Conservation (phyloP, 495 filamentous ascomycete genomes). For the Polyplosphaeria fusca region DNA sequence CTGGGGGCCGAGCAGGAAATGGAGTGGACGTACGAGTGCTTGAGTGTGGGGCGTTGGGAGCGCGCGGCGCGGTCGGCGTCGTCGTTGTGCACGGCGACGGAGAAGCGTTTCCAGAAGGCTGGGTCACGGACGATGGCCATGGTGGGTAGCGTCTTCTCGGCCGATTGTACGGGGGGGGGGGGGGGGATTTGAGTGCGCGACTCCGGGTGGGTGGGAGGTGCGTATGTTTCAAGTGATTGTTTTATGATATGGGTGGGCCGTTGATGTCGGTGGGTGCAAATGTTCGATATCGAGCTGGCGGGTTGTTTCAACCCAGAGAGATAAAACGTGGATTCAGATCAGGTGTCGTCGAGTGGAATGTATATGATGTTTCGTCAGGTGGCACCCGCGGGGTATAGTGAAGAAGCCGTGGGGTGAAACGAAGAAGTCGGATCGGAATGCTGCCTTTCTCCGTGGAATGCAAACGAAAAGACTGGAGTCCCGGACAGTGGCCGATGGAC, state of each 20-base stretch:
- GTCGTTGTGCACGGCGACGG: conserved; percentile 53
- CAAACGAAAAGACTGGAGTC: too few species aligned
- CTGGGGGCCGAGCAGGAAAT: background rate
- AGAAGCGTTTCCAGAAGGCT: conserved; percentile 62
- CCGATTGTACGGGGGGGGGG: background rate
- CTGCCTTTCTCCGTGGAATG: background rate
- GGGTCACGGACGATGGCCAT: conserved; percentile 55
- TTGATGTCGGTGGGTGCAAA: background rate
- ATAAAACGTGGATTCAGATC: background rate
- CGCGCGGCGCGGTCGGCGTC: conserved; percentile 19
- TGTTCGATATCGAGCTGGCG: background rate
- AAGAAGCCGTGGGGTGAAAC: too few species aligned
- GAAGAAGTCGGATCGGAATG: too few species aligned
- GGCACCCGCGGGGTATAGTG: background rate
- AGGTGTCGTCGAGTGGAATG: conserved; percentile 1
- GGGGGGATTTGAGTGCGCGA: too few species aligned
- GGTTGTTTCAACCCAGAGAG: too few species aligned
- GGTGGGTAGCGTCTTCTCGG: too few species aligned
- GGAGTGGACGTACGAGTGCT: conserved; percentile 40
- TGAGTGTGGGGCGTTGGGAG: conserved; percentile 33
- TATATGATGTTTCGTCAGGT: background rate
- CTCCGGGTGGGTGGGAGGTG: too few species aligned
- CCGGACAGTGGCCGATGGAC: too few species aligned
- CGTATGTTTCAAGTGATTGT: too few species aligned
- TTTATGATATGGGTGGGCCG: background rate